Percentiles rank a stretch among this genome's conserved stretches.
Conservation (phyloP, 345 rosid species). For the Turnera subulata region DNA sequence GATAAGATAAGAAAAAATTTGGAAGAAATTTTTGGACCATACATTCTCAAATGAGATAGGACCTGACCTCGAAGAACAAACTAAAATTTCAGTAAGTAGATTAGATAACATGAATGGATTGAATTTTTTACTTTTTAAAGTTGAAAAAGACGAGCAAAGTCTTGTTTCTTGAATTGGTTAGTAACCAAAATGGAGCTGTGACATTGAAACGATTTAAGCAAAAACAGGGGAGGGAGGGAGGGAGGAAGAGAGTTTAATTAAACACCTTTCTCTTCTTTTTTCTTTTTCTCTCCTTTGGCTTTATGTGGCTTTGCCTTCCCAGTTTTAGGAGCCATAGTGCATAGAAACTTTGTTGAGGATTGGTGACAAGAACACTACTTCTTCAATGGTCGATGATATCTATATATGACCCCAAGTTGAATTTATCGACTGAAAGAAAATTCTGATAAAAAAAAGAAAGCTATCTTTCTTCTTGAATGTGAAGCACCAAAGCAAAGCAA, state of each 20-base stretch:
- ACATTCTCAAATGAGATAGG: not conserved
- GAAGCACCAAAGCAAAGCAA: too few species aligned
- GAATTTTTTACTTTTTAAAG: too few species aligned
- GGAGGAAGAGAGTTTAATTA: not conserved
- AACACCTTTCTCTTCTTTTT: slow-evolving; percentile 35
- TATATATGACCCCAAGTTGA: slow-evolving; percentile 16
- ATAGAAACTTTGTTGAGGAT: slow-evolving; percentile 5
- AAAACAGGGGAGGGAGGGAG: not conserved
- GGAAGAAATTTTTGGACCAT: not conserved
- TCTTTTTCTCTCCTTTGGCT: slow-evolving; percentile 33
- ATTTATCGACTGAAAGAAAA: slow-evolving; percentile 22
- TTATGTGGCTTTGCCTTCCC: slow-evolving; percentile 32
- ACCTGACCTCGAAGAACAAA: too few species aligned
- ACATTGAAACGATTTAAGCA: not conserved
- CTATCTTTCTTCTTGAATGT: not conserved
- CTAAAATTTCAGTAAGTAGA: too few species aligned
- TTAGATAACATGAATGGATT: too few species aligned
- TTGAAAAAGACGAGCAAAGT: too few species aligned
- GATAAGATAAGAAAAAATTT: not conserved
- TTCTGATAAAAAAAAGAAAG: not conserved
- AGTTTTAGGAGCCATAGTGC: slow-evolving; percentile 30
- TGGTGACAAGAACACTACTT: not conserved
- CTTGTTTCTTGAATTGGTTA: too few species aligned
- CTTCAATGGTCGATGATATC: slow-evolving; percentile 17
- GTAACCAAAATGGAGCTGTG: too few species aligned